phyloP scores from a whole-genome alignment of 495 filamentous ascomycete genomes.

The Aspergillus leporis region DNA sequence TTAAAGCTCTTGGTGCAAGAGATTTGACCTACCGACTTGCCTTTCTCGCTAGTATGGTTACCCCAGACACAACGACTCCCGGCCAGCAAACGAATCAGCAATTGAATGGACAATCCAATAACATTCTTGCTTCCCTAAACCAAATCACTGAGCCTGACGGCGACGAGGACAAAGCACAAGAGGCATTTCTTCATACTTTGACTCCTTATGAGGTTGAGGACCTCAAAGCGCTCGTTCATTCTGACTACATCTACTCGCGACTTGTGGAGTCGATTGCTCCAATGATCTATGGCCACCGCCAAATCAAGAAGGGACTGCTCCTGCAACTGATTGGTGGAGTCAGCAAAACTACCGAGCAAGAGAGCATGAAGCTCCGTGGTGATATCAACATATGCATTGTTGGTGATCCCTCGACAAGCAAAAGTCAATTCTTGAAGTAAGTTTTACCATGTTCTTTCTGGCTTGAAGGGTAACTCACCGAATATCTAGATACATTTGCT shows the following conservation, averaged over 20 bases:
- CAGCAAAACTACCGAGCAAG: slow-evolving; percentile 74
- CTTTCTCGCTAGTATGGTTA: slow-evolving; percentile 97
- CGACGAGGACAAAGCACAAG: slow-evolving; percentile 81
- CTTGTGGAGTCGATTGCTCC: slow-evolving; percentile 94
- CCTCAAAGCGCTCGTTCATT: slow-evolving; percentile 88
- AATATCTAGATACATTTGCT: slow-evolving; percentile 73
- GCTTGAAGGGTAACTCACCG: slow-evolving; percentile 1
- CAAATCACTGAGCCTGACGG: slow-evolving; percentile 66
- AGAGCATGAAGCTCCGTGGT: slow-evolving; percentile 91
- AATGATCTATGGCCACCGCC: slow-evolving; percentile 94
- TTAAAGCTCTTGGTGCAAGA: slow-evolving; percentile 90
- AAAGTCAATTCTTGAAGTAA: slow-evolving; percentile 94
- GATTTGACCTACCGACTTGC: slow-evolving; percentile 97
- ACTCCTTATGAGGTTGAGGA: slow-evolving; percentile 86
- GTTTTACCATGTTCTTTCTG: slow-evolving; percentile 13
- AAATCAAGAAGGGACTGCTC: slow-evolving; percentile 96
- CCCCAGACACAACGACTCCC: slow-evolving; percentile 80
- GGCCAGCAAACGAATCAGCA: slow-evolving; percentile 66
- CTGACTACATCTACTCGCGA: slow-evolving; percentile 90
- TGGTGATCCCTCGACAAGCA: slow-evolving; percentile 95
- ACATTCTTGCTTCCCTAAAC: slow-evolving; percentile 80
- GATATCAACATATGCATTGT: slow-evolving; percentile 99
- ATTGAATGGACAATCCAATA: slow-evolving; percentile 68
- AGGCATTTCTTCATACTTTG: slow-evolving; percentile 80
- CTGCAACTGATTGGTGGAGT: slow-evolving; percentile 94